Evolutionary conservation across 108 stramenopile species (phyloP).

Genomic region (Cyclotella cryptica): DNA sequence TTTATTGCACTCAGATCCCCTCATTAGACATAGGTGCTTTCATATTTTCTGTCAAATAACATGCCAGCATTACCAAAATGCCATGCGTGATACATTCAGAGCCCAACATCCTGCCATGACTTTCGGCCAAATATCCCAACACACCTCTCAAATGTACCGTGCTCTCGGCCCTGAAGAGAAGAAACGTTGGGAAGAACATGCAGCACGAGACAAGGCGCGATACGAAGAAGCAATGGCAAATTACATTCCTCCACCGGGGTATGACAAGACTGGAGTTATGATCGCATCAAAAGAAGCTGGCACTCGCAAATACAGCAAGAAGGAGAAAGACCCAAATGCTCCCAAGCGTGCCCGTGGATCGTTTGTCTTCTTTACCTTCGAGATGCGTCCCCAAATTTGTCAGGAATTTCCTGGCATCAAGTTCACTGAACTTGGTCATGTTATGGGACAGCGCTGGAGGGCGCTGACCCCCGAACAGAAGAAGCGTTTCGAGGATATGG

Average conservation of each 20-base stretch:
- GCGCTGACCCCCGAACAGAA: constrained; percentile 70
- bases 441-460: constrained; percentile 80
- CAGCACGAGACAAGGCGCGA: constrained; percentile 36
- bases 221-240: constrained; percentile 36
- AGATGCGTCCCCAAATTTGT: constrained; percentile 52
- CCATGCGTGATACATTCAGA: constrained; percentile 42
- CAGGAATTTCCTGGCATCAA: constrained; percentile 72
- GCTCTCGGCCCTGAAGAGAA: constrained; percentile 33
- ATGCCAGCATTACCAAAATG: constrained; percentile 30
- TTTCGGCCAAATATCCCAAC: constrained; percentile 45
- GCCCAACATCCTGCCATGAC: constrained; percentile 45
- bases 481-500: constrained; percentile 69
- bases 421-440: constrained; percentile 69
- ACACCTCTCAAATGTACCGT: constrained; percentile 33
- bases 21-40: not conserved
- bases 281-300: not conserved
- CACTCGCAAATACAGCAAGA: constrained; percentile 32
- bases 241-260: constrained; percentile 42
- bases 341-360: constrained; percentile 53
- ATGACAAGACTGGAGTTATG: constrained; percentile 16
- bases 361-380: constrained; percentile 55
- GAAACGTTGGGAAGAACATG: constrained; percentile 38
- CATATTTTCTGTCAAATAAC: not conserved
- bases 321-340: constrained; percentile 53
- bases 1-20: too few relatives aligned